Percentiles rank a stretch among this genome's conserved stretches.
Conservation (phyloP, 2,329 filamentous ascomycete genomes). For the Xylaria sp. region DNA sequence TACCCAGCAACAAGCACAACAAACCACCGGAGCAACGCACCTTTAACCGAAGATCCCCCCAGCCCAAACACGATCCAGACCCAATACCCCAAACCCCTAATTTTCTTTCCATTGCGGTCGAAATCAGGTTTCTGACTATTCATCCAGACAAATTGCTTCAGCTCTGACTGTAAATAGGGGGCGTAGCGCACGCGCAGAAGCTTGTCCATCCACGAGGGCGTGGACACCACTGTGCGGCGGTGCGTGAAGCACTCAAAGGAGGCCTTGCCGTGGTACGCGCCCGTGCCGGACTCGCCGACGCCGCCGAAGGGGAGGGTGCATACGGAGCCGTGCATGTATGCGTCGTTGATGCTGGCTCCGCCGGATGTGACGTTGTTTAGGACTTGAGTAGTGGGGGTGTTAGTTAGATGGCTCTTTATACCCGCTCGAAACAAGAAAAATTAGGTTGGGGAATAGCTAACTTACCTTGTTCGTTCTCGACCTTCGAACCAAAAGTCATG, state of each 20-base stretch:
- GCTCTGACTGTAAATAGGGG: slow-evolving; percentile 58
- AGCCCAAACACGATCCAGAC: slow-evolving; percentile 55
- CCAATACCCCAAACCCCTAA: slow-evolving; percentile 62
- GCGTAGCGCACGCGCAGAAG: slow-evolving; percentile 72
- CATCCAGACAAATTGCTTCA: slow-evolving; percentile 52
- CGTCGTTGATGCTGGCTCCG: slow-evolving; percentile 69
- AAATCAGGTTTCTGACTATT: slow-evolving; percentile 61
- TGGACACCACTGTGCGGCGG: slow-evolving; percentile 60
- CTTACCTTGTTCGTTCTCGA: slow-evolving; percentile 76
- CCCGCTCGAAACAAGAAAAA: slow-evolving; percentile 15
- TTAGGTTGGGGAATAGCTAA: neutral
- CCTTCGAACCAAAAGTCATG: slow-evolving; percentile 83
- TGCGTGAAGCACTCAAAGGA: slow-evolving; percentile 65
- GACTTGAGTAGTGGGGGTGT: slow-evolving; percentile 47
- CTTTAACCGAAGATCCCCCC: slow-evolving; percentile 55
- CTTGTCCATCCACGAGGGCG: slow-evolving; percentile 70
- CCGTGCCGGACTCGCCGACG: slow-evolving; percentile 78
- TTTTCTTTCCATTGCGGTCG: slow-evolving; percentile 62
- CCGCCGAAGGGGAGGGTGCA: slow-evolving; percentile 80
- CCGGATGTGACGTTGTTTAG: slow-evolving; percentile 69
- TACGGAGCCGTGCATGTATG: slow-evolving; percentile 73
- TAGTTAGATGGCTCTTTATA: neutral
- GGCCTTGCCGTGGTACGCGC: slow-evolving; percentile 78
- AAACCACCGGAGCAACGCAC: slow-evolving; percentile 59
- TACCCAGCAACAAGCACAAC: slow-evolving; percentile 48